phyloP scores from a whole-genome alignment of 257 asterid species.

The Nicotiana benthamiana region DNA sequence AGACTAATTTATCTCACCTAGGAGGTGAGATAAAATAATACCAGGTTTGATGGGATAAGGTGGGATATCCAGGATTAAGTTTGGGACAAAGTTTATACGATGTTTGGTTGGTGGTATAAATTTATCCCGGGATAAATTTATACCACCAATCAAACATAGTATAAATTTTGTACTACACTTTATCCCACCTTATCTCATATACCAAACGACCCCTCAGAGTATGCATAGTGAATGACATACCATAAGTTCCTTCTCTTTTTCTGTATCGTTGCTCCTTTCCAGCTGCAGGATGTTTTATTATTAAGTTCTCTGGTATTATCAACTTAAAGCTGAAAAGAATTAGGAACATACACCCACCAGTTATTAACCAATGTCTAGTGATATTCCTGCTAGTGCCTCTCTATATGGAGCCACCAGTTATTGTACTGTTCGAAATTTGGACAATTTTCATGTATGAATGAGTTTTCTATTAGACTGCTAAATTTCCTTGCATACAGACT shows the following conservation, averaged over 20 bases:
- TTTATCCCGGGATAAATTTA: too few relatives aligned
- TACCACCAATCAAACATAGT: too few relatives aligned
- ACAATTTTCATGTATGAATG: neutral
- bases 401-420: neutral
- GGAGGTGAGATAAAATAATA: too few relatives aligned
- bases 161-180: too few relatives aligned
- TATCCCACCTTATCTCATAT: too few relatives aligned
- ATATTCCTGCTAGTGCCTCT: neutral
- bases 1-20: too few relatives aligned
- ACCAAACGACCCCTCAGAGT: too few relatives aligned
- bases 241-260: neutral
- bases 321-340: neutral
- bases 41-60: too few relatives aligned
- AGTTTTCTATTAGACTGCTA: neutral
- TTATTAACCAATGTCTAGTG: neutral
- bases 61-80: too few relatives aligned
- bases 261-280: neutral
- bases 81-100: too few relatives aligned
- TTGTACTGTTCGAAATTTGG: neutral
- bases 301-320: neutral
- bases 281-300: neutral
- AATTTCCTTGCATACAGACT: neutral
- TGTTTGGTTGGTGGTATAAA: too few relatives aligned
- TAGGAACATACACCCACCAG: neutral
- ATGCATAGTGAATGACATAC: neutral